Conservation (phyloP, 2,329 filamentous ascomycete species). For the Cladorrhinum sp. region DNA sequence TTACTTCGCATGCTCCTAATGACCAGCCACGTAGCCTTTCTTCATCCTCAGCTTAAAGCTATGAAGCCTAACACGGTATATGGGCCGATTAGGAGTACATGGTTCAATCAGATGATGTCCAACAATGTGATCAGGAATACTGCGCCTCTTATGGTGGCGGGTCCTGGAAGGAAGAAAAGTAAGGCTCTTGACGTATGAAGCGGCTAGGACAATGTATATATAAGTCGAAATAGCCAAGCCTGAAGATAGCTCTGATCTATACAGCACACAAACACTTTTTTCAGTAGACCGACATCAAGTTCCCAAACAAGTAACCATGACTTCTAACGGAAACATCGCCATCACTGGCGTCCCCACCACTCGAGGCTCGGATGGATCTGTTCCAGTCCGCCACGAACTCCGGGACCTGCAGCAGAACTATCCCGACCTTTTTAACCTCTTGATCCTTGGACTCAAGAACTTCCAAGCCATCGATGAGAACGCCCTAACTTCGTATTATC, state of each 20-base stretch:
- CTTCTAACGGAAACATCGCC: conserved; percentile 19
- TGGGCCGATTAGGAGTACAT: neutral
- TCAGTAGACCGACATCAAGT: neutral
- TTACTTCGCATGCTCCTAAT: too few relatives aligned
- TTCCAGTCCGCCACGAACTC: conserved; percentile 50
- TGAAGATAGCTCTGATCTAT: neutral
- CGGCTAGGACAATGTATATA: neutral
- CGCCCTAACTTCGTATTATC: conserved; percentile 55
- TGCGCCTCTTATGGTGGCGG: too few relatives aligned
- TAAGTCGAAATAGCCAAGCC: neutral
- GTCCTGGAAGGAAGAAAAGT: neutral
- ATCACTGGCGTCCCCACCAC: conserved; percentile 26
- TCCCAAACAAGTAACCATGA: conserved; percentile 16
- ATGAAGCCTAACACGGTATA: neutral
- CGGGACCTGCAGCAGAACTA: conserved; percentile 46
- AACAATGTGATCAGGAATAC: too few relatives aligned
- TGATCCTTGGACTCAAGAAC: conserved; percentile 55
- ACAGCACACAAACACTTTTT: neutral
- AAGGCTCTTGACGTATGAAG: neutral
- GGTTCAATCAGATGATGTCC: neutral
- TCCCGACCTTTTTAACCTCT: conserved; percentile 58
- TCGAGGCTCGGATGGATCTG: conserved; percentile 20
- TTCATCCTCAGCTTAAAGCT: neutral
- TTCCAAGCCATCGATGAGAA: conserved; percentile 52
- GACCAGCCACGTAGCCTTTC: too few relatives aligned